A percentile compares a stretch with the other conserved stretches of the same genome.
These are phyloP conservation scores for Castanea sativa DNA, from an alignment of 306 rosid genomes.

Conservation along the genomic window DNA sequence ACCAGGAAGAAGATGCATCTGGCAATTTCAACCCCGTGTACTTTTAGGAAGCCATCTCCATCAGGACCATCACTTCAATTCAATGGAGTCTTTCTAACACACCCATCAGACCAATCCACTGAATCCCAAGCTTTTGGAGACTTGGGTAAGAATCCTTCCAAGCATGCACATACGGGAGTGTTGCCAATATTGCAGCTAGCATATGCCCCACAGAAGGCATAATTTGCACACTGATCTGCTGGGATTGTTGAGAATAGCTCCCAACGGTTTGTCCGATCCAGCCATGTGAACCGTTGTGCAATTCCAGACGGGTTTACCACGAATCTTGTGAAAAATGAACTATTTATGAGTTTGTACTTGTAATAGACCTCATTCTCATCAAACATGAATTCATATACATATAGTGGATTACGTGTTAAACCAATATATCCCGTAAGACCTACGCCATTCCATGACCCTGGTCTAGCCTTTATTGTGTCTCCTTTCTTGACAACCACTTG, in stretches of 20 bases:
- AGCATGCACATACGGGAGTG: slow-evolving; percentile 20
- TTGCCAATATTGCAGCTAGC: slow-evolving; percentile 2
- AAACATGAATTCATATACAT: slow-evolving; percentile 1
- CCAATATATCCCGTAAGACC: neutral
- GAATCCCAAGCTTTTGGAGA: neutral
- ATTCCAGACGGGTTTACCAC: neutral
- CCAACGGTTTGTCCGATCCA: slow-evolving; percentile 13
- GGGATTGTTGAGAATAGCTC: neutral
- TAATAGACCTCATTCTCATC: slow-evolving; percentile 12
- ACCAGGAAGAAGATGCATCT: slow-evolving; percentile 37
- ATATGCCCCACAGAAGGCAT: slow-evolving; percentile 20
- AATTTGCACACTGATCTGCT: slow-evolving; percentile 20
- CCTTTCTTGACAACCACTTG: neutral
- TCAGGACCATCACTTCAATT: neutral
- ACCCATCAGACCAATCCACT: slow-evolving; percentile 20
- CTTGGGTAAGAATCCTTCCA: slow-evolving; percentile 16
- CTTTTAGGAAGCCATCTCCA: slow-evolving; percentile 12
- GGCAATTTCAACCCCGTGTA: slow-evolving; percentile 16
- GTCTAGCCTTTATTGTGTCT: too few relatives aligned
- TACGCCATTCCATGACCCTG: slow-evolving; percentile 31
- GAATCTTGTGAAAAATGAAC: slow-evolving; percentile 6
- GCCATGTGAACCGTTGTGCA: slow-evolving; percentile 25
- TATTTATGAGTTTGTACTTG: neutral
- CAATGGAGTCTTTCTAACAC: slow-evolving; percentile 16
- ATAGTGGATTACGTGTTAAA: neutral